A percentile compares a stretch with the other conserved stretches of the same genome.
Conservation (phyloP, 345 rosid genomes). For the Salix exigua region DNA sequence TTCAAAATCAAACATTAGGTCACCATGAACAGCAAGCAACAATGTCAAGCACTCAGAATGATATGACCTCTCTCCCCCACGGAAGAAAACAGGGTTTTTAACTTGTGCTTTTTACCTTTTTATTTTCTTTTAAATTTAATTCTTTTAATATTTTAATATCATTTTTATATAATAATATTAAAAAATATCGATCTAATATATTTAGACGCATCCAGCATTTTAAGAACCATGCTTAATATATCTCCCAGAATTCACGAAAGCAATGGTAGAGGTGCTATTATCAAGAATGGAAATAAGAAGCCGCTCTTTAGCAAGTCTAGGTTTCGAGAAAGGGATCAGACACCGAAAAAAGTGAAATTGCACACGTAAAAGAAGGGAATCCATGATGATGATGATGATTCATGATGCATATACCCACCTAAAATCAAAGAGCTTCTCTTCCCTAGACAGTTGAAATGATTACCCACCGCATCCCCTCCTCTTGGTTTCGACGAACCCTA, state of each 20-base stretch:
- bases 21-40: not conserved
- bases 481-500: constrained; percentile 34
- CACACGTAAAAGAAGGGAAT: constrained; percentile 39
- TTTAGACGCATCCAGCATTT: too few relatives aligned
- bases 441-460: constrained; percentile 43
- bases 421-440: constrained; percentile 24
- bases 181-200: too few relatives aligned
- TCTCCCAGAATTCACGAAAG: too few relatives aligned
- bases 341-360: constrained; percentile 3
- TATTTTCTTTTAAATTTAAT: too few relatives aligned
- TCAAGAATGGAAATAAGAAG: not conserved
- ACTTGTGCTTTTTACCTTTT: too few relatives aligned
- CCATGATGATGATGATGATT: constrained; percentile 27
- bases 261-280: too few relatives aligned
- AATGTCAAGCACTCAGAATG: not conserved
- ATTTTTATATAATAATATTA: too few relatives aligned
- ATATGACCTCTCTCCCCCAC: not conserved
- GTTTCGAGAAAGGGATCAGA: not conserved
- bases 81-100: not conserved
- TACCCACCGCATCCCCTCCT: constrained; percentile 34
- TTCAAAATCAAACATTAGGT: not conserved
- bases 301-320: not conserved
- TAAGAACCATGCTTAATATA: too few relatives aligned
- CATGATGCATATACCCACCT: constrained; percentile 21
- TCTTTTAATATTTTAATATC: too few relatives aligned